phyloP scores from a whole-genome alignment of 2,329 filamentous ascomycete species.

The Clonostachys solani region DNA sequence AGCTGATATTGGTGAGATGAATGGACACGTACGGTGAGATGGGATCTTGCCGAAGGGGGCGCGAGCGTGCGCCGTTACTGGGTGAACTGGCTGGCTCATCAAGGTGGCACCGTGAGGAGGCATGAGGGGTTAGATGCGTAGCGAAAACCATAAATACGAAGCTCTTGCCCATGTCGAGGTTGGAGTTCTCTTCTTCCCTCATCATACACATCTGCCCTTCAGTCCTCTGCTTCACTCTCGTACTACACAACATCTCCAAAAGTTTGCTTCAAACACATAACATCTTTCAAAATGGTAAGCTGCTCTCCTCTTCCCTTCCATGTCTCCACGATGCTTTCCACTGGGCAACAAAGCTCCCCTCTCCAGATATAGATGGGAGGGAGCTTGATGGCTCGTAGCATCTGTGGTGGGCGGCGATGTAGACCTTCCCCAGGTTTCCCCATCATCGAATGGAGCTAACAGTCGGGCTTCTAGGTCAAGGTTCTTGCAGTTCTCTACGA shows the following conservation, averaged over 20 bases:
- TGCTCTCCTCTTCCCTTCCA: not conserved
- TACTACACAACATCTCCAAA: no score
- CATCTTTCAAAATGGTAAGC: not conserved
- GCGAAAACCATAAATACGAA: no score
- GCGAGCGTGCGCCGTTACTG: no score
- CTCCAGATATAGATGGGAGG: not conserved
- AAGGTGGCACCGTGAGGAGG: no score
- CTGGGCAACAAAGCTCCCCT: not conserved
- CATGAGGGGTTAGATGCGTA: no score
- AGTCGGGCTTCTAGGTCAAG: slow-evolving; percentile 66
- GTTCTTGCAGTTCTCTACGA: slow-evolving; percentile 94
- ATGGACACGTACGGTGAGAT: no score
- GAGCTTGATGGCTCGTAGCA: no score
- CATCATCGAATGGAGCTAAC: not conserved
- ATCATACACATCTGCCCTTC: not conserved
- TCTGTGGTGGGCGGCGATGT: not conserved
- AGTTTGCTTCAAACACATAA: no score
- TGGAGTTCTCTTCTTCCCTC: not conserved
- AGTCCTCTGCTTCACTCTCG: no score
- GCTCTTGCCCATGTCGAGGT: no score
- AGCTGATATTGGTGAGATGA: not conserved
- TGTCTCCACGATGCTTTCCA: not conserved
- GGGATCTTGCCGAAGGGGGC: no score
- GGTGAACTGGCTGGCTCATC: no score
- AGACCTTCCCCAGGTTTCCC: not conserved